Base-by-base conservation (phyloP, 768 basidiomycete genomes). In the Pilatotrama ljubarskyi region DNA sequence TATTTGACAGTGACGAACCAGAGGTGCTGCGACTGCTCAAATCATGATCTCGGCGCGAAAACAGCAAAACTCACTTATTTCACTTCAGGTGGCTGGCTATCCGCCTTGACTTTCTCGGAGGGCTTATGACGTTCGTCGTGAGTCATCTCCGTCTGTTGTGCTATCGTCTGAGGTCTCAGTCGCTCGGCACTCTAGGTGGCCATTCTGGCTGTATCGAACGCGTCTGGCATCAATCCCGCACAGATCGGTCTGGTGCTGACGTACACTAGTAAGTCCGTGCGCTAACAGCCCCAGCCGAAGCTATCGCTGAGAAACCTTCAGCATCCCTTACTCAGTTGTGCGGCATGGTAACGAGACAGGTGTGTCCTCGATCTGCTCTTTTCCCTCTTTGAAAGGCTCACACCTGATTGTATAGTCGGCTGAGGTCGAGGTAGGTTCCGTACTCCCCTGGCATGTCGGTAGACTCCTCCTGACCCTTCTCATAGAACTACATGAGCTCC, bases 221-320 rank as follows among this genome's bases (percentile, higher is more conserved):
- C 82, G 2, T 79, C 81, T 18, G 78, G 78, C 0, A 84, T 88
- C 58, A 83, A 78, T 38, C 81, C 91, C 0, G 83, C 88, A 0
- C 80, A 88, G 64, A 85, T 87, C 49, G 91, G 90, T 65, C 74
- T 93, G 22, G 83, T 87, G 22, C 73, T 93, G 22, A 88, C 87
- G 0, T 90, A 87, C 58, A 82, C 81, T 6, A 83, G 83, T 84
- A 60, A 47, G 74, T 62, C 18, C 5, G 10, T 32, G 4, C 35
- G 4, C 20, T 1, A 11, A 14, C 24, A 20, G 11, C 6, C 0
- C 4, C n/a, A 5, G 13, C 15, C 10, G 3, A 32, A 17, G 6
- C 32, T 14, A 51, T 18, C 3, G 22, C 9, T 22, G 18, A 5
- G 9, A 15, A 22, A 17, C 25, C 2, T 10, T 8, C 25, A 83